Evolutionary conservation across 2,329 filamentous ascomycete genomes (phyloP).

Genomic region (Cordyceps cicadae): DNA sequence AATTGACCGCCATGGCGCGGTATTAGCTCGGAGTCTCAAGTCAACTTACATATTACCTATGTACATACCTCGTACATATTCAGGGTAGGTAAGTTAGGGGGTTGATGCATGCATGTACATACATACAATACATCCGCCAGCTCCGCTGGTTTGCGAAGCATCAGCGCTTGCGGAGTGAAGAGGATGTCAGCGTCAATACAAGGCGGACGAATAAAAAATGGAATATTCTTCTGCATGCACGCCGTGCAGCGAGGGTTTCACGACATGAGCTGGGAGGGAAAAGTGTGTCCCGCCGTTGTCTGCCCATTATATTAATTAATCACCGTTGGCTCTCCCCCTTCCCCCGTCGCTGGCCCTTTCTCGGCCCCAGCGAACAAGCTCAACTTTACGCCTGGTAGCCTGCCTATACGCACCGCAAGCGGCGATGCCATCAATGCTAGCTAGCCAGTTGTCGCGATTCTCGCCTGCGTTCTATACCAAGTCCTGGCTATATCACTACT

Average conservation of each 20-base stretch:
- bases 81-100: neutral
- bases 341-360: neutral
- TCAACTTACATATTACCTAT: no score
- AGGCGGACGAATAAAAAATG: neutral
- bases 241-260: neutral
- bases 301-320: neutral
- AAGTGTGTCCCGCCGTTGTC: neutral
- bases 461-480: neutral
- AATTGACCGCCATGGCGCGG: neutral
- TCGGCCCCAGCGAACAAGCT: slow-evolving; percentile 4
- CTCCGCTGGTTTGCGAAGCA: neutral
- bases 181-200: neutral
- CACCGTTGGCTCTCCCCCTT: neutral
- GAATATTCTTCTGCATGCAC: neutral
- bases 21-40: neutral
- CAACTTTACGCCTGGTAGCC: slow-evolving; percentile 6
- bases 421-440: neutral
- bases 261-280: neutral
- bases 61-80: no score
- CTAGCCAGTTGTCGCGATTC: neutral
- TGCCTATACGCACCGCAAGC: neutral
- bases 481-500: neutral
- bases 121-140: neutral
- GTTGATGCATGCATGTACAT: neutral
- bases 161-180: neutral